Conservation (phyloP, 306 rosid genomes). For the Glycyrrhiza uralensis region DNA sequence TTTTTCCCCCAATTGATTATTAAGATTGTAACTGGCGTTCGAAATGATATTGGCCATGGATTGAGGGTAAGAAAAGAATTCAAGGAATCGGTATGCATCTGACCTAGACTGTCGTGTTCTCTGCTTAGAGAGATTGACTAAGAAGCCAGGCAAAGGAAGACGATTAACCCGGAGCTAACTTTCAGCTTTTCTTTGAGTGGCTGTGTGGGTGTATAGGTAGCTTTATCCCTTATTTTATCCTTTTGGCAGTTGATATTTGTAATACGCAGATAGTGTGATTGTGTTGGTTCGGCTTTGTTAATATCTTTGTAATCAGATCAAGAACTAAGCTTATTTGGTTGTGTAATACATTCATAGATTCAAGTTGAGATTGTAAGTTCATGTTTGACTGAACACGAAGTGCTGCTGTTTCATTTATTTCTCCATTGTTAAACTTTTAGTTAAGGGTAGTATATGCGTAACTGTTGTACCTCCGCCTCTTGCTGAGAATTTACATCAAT, state of each 20-base stretch:
- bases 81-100: conserved; percentile 67
- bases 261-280: conserved; percentile 80
- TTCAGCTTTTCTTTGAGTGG: conserved; percentile 63
- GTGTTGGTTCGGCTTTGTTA: conserved; percentile 78
- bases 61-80: conserved; percentile 31
- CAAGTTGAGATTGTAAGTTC: conserved; percentile 32
- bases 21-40: conserved; percentile 65
- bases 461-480: background rate
- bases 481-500: background rate
- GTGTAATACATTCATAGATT: conserved; percentile 51
- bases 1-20: conserved; percentile 51
- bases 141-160: conserved; percentile 46
- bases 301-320: conserved; percentile 70
- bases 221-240: conserved; percentile 29
- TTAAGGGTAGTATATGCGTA: background rate
- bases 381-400: conserved; percentile 26
- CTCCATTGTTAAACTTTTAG: background rate
- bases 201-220: conserved; percentile 91
- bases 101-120: conserved; percentile 71
- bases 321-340: conserved; percentile 55
- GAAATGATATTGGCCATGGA: conserved; percentile 41
- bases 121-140: conserved; percentile 60
- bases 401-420: background rate
- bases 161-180: conserved; percentile 83
- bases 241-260: conserved; percentile 67